Conservation (phyloP, 805 yeast genomes). For the Naumovozyma baii region DNA sequence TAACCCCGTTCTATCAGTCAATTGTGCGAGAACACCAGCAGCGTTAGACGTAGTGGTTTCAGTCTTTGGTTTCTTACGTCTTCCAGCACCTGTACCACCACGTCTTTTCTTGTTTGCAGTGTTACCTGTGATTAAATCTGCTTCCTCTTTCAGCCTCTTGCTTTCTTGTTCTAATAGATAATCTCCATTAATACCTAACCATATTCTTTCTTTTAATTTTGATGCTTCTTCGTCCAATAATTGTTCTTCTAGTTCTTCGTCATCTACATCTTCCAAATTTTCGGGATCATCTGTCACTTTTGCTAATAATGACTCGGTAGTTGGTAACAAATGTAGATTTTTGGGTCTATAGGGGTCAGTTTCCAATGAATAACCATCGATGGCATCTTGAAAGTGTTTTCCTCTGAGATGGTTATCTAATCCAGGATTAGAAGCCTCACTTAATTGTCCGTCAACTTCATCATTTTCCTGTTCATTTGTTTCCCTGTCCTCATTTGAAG, state of each 20-base stretch:
- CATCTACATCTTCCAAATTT: conserved; percentile 68
- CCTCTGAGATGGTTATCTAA: conserved; percentile 1
- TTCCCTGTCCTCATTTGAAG: conserved; percentile 5
- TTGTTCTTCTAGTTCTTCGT: conserved; percentile 59
- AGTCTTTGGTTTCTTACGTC: conserved; percentile 16
- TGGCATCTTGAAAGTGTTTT: conserved; percentile 20
- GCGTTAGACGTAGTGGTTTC: conserved; percentile 15
- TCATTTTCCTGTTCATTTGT: conserved; percentile 11
- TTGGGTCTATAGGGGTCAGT: conserved; percentile 39
- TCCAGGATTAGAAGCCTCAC: conserved; percentile 5
- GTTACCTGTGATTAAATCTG: conserved; percentile 80
- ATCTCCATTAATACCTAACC: conserved; percentile 87
- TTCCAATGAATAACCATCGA: conserved; percentile 31
- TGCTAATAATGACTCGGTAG: conserved; percentile 43
- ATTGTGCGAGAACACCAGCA: conserved; percentile 15
- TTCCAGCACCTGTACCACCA: conserved; percentile 26
- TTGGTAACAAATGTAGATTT: conserved; percentile 51
- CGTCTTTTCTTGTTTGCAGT: conserved; percentile 41
- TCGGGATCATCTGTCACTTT: conserved; percentile 52
- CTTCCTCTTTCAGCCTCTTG: conserved; percentile 72
- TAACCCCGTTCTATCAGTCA: conserved; percentile 27
- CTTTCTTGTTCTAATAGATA: conserved; percentile 77
- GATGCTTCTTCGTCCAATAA: conserved; percentile 62
- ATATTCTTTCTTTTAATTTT: conserved; percentile 64
- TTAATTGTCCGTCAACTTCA: conserved; percentile 3